Evolutionary conservation across 805 yeast species (phyloP).

Genomic region (Metschnikowia sp.): DNA sequence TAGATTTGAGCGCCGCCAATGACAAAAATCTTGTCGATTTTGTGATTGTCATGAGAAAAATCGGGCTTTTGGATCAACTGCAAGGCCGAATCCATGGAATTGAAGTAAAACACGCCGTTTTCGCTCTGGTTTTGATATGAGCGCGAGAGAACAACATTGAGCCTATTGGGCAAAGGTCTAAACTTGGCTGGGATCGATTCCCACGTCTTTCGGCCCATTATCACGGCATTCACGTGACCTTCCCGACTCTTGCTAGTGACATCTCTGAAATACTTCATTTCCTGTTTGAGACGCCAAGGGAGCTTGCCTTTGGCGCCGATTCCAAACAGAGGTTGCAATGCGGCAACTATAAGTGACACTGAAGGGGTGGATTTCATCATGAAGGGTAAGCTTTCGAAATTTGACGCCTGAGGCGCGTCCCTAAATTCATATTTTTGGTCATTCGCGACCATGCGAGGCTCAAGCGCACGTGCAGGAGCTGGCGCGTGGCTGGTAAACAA

Average conservation of each 20-base stretch:
- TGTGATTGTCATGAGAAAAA: slow-evolving; percentile 4
- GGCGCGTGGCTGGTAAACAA: slow-evolving; percentile 4
- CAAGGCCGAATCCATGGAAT: slow-evolving; percentile 32
- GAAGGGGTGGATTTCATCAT: slow-evolving; percentile 13
- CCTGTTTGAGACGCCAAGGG: slow-evolving; percentile 85
- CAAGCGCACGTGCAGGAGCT: slow-evolving; percentile 5
- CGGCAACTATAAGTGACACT: slow-evolving; percentile 71
- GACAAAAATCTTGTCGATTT: slow-evolving; percentile 62
- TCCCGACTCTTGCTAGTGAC: slow-evolving; percentile 52
- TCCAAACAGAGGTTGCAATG: slow-evolving; percentile 73
- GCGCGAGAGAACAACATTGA: slow-evolving; percentile 74
- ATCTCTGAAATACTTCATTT: slow-evolving; percentile 79
- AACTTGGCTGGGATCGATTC: slow-evolving; percentile 83
- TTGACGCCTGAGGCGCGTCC: no score
- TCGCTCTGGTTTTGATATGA: slow-evolving; percentile 21
- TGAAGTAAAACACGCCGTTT: slow-evolving; percentile 26
- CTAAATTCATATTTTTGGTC: background rate
- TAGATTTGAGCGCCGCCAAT: slow-evolving; percentile 95
- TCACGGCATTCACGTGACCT: slow-evolving; percentile 62
- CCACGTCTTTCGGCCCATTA: slow-evolving; percentile 98
- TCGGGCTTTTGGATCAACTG: slow-evolving; percentile 25
- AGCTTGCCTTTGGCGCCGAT: slow-evolving; percentile 78
- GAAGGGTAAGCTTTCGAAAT: no score
- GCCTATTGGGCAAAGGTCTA: slow-evolving; percentile 74
- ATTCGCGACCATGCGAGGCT: background rate